Evolutionary conservation across 75 land plant species (phyloP).

Genomic region (Pinus taeda): DNA sequence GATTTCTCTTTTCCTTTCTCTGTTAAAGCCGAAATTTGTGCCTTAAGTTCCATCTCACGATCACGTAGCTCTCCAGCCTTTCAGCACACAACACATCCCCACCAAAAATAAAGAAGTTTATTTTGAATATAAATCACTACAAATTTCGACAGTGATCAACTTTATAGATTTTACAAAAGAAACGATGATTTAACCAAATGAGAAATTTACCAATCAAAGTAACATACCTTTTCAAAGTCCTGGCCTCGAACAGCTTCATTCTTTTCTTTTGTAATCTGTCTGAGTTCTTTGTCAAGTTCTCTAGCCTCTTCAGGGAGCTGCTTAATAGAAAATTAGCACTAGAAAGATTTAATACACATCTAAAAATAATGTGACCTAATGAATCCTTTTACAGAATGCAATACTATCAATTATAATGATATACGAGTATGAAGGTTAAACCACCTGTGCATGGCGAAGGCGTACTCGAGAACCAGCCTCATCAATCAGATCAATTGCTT

Average conservation of each 20-base stretch:
- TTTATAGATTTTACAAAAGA: neutral
- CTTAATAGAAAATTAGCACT: neutral
- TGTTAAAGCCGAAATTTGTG: slow-evolving; percentile 70
- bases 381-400: neutral
- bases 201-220: neutral
- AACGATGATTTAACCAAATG: neutral
- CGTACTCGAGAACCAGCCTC: slow-evolving; percentile 98
- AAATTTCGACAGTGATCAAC: neutral
- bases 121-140: neutral
- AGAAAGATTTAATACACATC: neutral
- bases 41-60: slow-evolving; percentile 84
- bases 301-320: slow-evolving; percentile 95
- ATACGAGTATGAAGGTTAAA: neutral
- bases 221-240: slow-evolving; percentile 87
- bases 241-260: slow-evolving; percentile 91
- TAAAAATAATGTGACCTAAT: neutral
- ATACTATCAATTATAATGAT: neutral
- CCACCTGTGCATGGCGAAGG: slow-evolving; percentile 86
- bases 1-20: slow-evolving; percentile 82
- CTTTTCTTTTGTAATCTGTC: slow-evolving; percentile 90
- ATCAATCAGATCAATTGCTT: slow-evolving; percentile 96
- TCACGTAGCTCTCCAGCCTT: slow-evolving; percentile 95
- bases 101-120: neutral
- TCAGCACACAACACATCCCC: neutral
- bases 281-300: slow-evolving; percentile 95